Evolutionary conservation across 2,329 filamentous ascomycete species (phyloP), one percentile per base, ranked within the genome.

Genomic region (Phyllosticta paracitricarpa): DNA sequence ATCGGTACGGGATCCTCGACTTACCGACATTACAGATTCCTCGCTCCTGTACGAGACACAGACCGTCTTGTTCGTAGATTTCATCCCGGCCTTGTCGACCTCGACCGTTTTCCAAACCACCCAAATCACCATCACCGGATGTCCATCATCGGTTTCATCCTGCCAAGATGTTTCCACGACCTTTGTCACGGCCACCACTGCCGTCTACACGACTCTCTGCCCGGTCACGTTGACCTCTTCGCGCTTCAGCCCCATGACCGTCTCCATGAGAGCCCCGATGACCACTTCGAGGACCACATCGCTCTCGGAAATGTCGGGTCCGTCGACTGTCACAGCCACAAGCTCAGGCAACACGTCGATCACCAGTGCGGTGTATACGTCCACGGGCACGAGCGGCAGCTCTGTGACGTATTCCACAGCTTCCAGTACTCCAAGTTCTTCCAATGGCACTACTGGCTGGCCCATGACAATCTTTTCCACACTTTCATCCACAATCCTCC

Each of bases 161-260:
- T 78, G 76, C 64, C 75, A 76, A 33, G 66, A 67, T 51, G 66
- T 69, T 54, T 68, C 68, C 24, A 70, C 71, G 22, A 68, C 70
- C 8, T 67, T 73, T 56, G 64, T 74, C 63, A 79, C 77, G 25
- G 72, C 73, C 54, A 70, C 73, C 63, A 65, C 76, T 57, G 68
- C 73, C 53, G 66, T 73, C 53, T 75, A 72, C 53, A 79, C 76
- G 61, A 78, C 77, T 51, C 69, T 78, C 68, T 78, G 76, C 69
- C 72, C 76, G 30, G 66, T 73, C 59, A 76, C 73, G 17, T 56
- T 71, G 60, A 69, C 72, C 2, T 64, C 63, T 24, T 58, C 56
- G 6, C 48, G 48, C 51, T 48, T 40, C 57, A 54, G 60, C 51
- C 35, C 12, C 5, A n/a, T 48, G 12, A 48, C 35, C 4, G 17